These are phyloP conservation scores for Fremontodendron californicum DNA, from an alignment of 345 rosid species.

Conservation along the genomic window DNA sequence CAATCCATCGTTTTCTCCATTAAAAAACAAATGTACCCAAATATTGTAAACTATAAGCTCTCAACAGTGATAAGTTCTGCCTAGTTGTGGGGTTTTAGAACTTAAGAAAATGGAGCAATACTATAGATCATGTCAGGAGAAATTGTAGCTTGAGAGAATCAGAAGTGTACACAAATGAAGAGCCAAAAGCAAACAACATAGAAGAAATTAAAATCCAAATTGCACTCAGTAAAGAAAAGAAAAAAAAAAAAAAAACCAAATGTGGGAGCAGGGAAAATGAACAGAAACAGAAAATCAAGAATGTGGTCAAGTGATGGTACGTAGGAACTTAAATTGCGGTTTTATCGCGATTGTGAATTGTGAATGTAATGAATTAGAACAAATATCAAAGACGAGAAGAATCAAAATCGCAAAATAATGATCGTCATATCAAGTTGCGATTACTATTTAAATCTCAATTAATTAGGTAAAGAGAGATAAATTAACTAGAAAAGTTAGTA, in stretches of 20 bases:
- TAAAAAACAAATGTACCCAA: not conserved
- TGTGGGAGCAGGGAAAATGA: not conserved
- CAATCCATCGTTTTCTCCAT: slow-evolving; percentile 20
- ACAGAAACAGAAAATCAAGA: not conserved
- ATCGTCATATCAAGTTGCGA: too few relatives aligned
- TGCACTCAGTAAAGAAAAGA: too few relatives aligned
- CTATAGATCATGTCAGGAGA: not conserved
- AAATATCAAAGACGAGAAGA: too few relatives aligned
- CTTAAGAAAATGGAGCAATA: not conserved
- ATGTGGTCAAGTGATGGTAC: not conserved
- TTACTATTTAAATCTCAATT: too few relatives aligned
- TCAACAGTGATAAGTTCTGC: not conserved
- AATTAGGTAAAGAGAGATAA: not conserved
- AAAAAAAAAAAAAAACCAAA: not conserved
- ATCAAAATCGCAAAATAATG: too few relatives aligned
- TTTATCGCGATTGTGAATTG: too few relatives aligned
- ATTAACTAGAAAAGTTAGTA: not conserved
- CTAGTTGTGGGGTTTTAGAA: not conserved
- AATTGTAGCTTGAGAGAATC: not conserved
- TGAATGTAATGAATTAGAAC: too few relatives aligned
- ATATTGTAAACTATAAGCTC: not conserved
- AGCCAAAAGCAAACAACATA: not conserved
- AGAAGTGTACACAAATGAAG: not conserved
- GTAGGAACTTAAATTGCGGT: too few relatives aligned
- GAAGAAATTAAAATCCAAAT: not conserved